Percentiles rank a stretch among this genome's conserved stretches.
These are phyloP conservation scores for Linnemannia elongata DNA, from an alignment of 192 early-diverging fungal species.

Conservation along the genomic window DNA sequence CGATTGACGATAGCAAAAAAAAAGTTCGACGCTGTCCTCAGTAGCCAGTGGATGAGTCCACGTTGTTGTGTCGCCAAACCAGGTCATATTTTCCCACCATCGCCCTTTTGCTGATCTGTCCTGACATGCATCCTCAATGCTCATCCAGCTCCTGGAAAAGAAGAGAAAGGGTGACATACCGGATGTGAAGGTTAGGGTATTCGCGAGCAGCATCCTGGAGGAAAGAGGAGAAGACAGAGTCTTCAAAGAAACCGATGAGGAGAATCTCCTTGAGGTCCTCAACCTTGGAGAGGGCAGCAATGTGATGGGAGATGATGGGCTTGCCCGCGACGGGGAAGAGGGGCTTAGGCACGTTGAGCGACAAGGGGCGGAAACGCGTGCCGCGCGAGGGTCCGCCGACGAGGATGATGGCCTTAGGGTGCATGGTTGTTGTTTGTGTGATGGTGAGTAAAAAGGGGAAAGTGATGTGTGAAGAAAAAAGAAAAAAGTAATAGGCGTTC, in stretches of 20 bases:
- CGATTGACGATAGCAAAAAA: neutral
- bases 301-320: slow-evolving; percentile 98
- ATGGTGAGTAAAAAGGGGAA: neutral
- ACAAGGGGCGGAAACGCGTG: slow-evolving; percentile 97
- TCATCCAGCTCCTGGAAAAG: neutral
- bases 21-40: neutral
- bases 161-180: slow-evolving; percentile 61
- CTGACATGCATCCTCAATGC: neutral
- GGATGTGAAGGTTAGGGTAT: slow-evolving; percentile 88
- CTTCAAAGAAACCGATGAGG: slow-evolving; percentile 97
- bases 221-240: slow-evolving; percentile 92
- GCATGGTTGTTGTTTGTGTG: slow-evolving; percentile 18
- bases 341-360: slow-evolving; percentile 97
- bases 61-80: slow-evolving; percentile 1
- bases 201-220: slow-evolving; percentile 88
- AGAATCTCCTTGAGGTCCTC: slow-evolving; percentile 93
- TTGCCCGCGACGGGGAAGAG: slow-evolving; percentile 97
- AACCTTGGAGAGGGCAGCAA: slow-evolving; percentile 91
- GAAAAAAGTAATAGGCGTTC: neutral
- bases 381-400: slow-evolving; percentile 98
- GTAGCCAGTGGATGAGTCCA: slow-evolving; percentile 12
- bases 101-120: neutral
- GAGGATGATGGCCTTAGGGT: slow-evolving; percentile 92
- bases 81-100: slow-evolving; percentile 17
- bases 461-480: neutral